Base-by-base conservation (phyloP, 805 yeast genomes). In the Saccharomyces mikatae region DNA sequence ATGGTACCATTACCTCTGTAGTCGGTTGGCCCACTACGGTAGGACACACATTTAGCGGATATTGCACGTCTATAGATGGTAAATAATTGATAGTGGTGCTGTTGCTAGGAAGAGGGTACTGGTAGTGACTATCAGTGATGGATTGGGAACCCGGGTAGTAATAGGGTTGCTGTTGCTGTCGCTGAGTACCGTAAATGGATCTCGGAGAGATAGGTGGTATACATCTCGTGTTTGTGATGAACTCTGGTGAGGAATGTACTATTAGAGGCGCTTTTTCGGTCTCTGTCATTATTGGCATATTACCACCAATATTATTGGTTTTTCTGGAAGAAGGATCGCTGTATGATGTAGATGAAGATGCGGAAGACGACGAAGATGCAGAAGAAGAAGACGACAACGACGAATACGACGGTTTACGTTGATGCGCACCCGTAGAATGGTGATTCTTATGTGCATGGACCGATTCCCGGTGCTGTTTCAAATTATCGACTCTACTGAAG, bases 401-500 rank as follows among this genome's bases (percentile, higher is more conserved):
- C 24, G 44, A 36, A 36, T 22, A 36, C 13, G 44, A 36, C 3
- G 44, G 44, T 17, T 36, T 36, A 6, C 44, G 44, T 22, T 36
- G 44, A 17, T 36, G 44, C 17, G 44, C 10, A 13, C 22, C 21
- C 13, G 44, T 8, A n/a, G 44, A 1, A 36, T 36, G 44, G 24
- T 17, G 44, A 2, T 36, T 17, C n/a, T 50, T 32, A 24, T 48
- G 56, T 21, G 84, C 82, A 61, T 86, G 90, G 11, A 86, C 90
- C 0, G 97, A 87, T 65, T 89, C 96, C 56, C 86, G 84, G 71
- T 91, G 97, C 72, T 91, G 97, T 56, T 96, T 78, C 58, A 91
- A 76, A 68, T 91, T 91, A 70, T 91, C 97, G 56, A 91, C 73
- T 49, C 97, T 77, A 17, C 90, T 83, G 66, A 90, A 90, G 64